Conservation (phyloP, 1,284 basidiomycete species). For the Apiotrichum laibachii region DNA sequence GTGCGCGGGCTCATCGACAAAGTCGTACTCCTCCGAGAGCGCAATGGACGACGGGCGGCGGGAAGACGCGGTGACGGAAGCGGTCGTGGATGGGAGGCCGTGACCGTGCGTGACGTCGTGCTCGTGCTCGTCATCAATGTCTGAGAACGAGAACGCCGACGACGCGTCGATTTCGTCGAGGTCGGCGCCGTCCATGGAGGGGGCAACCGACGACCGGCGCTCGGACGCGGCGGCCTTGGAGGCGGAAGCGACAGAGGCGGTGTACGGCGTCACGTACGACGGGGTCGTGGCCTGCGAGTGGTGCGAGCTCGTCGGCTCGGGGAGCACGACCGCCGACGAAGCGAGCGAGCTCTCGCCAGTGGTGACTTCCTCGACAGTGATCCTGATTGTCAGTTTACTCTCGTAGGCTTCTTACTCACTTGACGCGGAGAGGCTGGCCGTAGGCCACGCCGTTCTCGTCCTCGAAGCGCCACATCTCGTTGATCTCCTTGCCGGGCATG, state of each 20-base stretch:
- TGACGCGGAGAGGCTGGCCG: conserved; percentile 42
- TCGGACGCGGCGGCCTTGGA: neutral
- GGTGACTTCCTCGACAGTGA: conserved; percentile 30
- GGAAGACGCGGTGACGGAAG: neutral
- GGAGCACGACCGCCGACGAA: conserved; percentile 36
- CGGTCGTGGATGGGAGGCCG: neutral
- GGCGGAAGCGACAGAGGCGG: too few species aligned
- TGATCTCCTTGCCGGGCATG: conserved; percentile 34
- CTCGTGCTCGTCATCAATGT: conserved; percentile 11
- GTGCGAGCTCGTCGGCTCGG: conserved; percentile 15
- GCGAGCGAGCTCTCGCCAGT: conserved; percentile 26
- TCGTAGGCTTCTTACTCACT: conserved; percentile 22
- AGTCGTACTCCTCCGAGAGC: conserved; percentile 19
- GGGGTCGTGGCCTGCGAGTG: too few species aligned
- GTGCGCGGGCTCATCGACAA: conserved; percentile 17
- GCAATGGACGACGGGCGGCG: conserved; percentile 3
- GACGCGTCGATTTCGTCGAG: conserved; percentile 20
- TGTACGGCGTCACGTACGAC: too few species aligned
- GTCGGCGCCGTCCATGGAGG: conserved; percentile 12
- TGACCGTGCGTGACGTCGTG: neutral
- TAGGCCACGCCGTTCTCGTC: conserved; percentile 41
- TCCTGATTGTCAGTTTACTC: conserved; percentile 7
- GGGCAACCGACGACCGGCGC: conserved; percentile 11
- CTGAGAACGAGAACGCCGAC: conserved; percentile 20
- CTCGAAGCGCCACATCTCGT: conserved; percentile 43